Evolutionary conservation across 371 early-diverging fungal genomes (phyloP), one percentile per base, ranked within the genome.

Genomic region (Zopfochytrium polystomum): DNA sequence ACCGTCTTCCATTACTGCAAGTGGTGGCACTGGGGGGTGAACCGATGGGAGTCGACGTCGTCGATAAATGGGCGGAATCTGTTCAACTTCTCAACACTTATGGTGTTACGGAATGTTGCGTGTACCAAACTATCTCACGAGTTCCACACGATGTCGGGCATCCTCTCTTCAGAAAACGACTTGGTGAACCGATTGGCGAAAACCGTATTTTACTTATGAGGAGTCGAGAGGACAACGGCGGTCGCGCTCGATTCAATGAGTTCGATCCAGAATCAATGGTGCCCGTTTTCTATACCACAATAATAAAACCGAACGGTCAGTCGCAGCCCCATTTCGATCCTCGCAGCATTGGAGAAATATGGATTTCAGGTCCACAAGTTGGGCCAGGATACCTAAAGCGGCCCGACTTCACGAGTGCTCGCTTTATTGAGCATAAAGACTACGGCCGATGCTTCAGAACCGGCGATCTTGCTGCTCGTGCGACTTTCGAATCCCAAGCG

Each of bases 21-120:
- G 65, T 67, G 5, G 56, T 73, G 3, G 73, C 73, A 2, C 34
- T 68, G n/a, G 73, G 73, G 30, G 73, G 73, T 5, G 73, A 73
- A 52, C 49, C 58, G 23, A 68, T 56, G 65, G 32, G 50, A 15
- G 49, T 27, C 15, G 52, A 22, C 1, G 48, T 60, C 3, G 65
- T 65, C 1, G 30, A 31, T 18, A 46, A 43, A 2, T 73, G 73
- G 63, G 15, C 47, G 0, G 49, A 53, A 25, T 22, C 38, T 9
- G 63, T 68, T 15, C 43, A 34, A 27, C 52, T 73, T 22, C 6
- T 73, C 20, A 73, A 73, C 58, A 73, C 69, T n/a, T 73, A 68
- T 35, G 73, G 73, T 3, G 67, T 66, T 18, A 73, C 73, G 2
- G 73, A 73, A 50, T 68, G 69, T 33, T 66, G 67, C 33, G 68